These are phyloP conservation scores for Emydomyces testavorans DNA, from an alignment of 2,329 filamentous ascomycete genomes.

Conservation along the genomic window DNA sequence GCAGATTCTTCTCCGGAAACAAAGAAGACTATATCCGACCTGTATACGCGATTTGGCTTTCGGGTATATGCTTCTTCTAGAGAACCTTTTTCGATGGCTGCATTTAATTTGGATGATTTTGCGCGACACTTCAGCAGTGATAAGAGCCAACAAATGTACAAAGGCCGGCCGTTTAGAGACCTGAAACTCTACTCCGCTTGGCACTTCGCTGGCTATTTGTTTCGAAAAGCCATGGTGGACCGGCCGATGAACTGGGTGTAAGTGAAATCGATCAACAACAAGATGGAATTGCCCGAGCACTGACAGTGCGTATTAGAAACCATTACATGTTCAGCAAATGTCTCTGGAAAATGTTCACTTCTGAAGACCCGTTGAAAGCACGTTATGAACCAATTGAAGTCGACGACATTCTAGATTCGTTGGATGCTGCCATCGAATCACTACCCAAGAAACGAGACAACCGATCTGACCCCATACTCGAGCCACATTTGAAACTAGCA, in stretches of 20 bases:
- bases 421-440: conserved; percentile 49
- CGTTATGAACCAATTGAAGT: conserved; percentile 27
- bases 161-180: conserved; percentile 45
- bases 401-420: conserved; percentile 45
- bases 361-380: conserved; percentile 33
- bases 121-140: conserved; percentile 50
- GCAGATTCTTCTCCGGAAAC: conserved; percentile 46
- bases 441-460: conserved; percentile 51
- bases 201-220: conserved; percentile 52
- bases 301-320: conserved; percentile 35
- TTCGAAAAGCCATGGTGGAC: conserved; percentile 47
- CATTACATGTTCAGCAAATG: conserved; percentile 62
- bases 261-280: conserved; percentile 24
- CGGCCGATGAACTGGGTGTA: conserved; percentile 53
- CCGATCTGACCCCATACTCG: conserved; percentile 62
- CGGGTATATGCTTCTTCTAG: conserved; percentile 58
- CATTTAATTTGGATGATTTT: conserved; percentile 52
- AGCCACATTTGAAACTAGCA: conserved; percentile 86
- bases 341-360: conserved; percentile 57
- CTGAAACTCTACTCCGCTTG: conserved; percentile 51
- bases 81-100: conserved; percentile 56
- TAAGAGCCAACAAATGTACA: conserved; percentile 45
- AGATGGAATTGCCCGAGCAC: conserved; percentile 1
- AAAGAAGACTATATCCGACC: conserved; percentile 48
- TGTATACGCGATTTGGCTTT: conserved; percentile 58